Percentiles rank a stretch among this genome's conserved stretches.
Evolutionary conservation across 169 alveolate genomes (phyloP).

Genomic region (Cryptosporidium bovis): DNA sequence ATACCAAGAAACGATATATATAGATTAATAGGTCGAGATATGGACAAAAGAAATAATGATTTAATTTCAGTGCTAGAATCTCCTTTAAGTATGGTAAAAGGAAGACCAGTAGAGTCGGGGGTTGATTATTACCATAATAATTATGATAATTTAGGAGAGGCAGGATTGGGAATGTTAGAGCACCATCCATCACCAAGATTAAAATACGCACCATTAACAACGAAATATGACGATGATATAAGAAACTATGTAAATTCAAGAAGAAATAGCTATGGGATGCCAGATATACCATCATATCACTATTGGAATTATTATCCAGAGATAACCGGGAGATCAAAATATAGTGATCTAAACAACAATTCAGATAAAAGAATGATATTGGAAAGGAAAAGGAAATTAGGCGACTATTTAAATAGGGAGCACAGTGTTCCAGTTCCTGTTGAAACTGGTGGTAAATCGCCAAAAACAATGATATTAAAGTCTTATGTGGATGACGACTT

Average conservation of each 20-base stretch:
- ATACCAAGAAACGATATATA: conserved; percentile 23
- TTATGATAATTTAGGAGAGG: too few species aligned
- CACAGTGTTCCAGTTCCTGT: conserved; percentile 44
- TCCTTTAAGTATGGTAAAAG: not conserved
- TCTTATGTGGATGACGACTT: conserved; percentile 71
- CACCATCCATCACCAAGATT: conserved; percentile 46
- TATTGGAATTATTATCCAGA: conserved; percentile 69
- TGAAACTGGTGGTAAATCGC: not conserved
- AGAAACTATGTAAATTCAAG: conserved; percentile 46
- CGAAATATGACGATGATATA: conserved; percentile 29
- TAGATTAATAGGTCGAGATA: not conserved
- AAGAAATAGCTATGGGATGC: conserved; percentile 52
- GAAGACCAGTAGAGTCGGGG: not conserved
- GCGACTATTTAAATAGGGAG: conserved; percentile 28
- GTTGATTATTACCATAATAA: too few species aligned
- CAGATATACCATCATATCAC: conserved; percentile 50
- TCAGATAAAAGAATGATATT: conserved; percentile 21
- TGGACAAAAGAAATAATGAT: not conserved
- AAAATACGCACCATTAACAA: conserved; percentile 25
- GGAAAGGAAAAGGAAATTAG: conserved; percentile 26
- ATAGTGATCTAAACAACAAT: conserved; percentile 39
- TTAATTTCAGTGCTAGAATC: not conserved
- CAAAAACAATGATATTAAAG: conserved; percentile 33
- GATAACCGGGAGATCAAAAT: conserved; percentile 46
- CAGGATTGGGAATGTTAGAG: not conserved